Evolutionary conservation across 225 moss, liverwort and hornwort genomes (phyloP).

Genomic region (Physcomitrium patens): DNA sequence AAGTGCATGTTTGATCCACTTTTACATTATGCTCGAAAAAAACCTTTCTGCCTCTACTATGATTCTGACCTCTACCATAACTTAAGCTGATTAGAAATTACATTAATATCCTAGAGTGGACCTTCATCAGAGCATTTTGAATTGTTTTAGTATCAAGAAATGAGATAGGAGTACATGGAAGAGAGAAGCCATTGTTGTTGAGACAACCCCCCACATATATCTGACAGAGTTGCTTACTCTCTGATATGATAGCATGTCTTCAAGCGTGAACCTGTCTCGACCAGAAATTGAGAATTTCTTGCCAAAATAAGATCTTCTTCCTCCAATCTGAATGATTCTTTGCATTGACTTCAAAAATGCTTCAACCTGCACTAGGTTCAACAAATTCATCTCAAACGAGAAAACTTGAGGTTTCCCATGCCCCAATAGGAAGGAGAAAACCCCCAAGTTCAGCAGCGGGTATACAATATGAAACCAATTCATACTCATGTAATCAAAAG

Average conservation of each 20-base stretch:
- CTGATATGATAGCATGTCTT: slow-evolving; percentile 96
- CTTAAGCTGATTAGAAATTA: slow-evolving; percentile 29
- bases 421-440: not conserved
- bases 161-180: slow-evolving; percentile 46
- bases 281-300: slow-evolving; percentile 75
- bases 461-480: not conserved
- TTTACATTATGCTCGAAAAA: slow-evolving; percentile 14
- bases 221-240: slow-evolving; percentile 62
- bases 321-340: slow-evolving; percentile 78
- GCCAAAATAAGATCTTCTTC: slow-evolving; percentile 82
- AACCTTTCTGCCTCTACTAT: not conserved
- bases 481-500: slow-evolving; percentile 13
- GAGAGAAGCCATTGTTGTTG: slow-evolving; percentile 42
- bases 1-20: not conserved
- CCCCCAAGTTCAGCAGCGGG: not conserved
- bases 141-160: slow-evolving; percentile 33
- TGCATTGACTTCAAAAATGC: slow-evolving; percentile 92
- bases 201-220: slow-evolving; percentile 43
- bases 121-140: slow-evolving; percentile 35
- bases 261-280: slow-evolving; percentile 82
- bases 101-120: slow-evolving; percentile 34
- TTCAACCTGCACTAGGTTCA: slow-evolving; percentile 63
- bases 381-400: slow-evolving; percentile 13
- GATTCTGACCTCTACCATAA: not conserved
- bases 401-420: slow-evolving; percentile 7